phyloP scores from a whole-genome alignment of 1,284 basidiomycete species.

The Cystobasidium pallidum region DNA sequence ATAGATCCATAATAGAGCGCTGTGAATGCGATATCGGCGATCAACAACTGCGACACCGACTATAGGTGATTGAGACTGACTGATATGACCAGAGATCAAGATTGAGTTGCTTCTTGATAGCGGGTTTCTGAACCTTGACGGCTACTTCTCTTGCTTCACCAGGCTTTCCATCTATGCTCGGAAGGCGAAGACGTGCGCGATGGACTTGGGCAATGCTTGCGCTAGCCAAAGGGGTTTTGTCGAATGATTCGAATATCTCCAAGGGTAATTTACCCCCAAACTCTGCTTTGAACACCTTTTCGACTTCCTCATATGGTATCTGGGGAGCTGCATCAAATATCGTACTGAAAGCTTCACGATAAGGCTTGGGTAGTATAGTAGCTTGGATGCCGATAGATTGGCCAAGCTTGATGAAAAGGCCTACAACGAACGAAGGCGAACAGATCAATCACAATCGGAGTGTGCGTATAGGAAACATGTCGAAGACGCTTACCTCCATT shows the following conservation, averaged over 20 bases:
- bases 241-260: slow-evolving; percentile 76
- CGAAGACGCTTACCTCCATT: slow-evolving; percentile 68
- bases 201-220: slow-evolving; percentile 91
- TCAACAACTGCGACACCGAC: background rate
- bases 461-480: background rate
- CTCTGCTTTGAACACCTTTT: slow-evolving; percentile 71
- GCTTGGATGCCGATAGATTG: slow-evolving; percentile 75
- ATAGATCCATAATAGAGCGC: slow-evolving; percentile 54
- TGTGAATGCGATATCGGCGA: slow-evolving; percentile 42
- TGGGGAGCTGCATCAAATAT: slow-evolving; percentile 86
- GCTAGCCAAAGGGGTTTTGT: slow-evolving; percentile 72
- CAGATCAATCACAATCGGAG: too few relatives aligned
- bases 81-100: slow-evolving; percentile 56
- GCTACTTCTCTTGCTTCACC: slow-evolving; percentile 67
- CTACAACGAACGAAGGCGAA: slow-evolving; percentile 69
- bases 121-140: slow-evolving; percentile 89
- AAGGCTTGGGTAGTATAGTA: slow-evolving; percentile 72
- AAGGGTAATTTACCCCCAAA: slow-evolving; percentile 66
- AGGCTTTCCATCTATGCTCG: slow-evolving; percentile 54
- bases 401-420: slow-evolving; percentile 88
- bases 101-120: slow-evolving; percentile 78
- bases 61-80: slow-evolving; percentile 7
- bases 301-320: slow-evolving; percentile 71
- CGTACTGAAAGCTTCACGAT: slow-evolving; percentile 70
- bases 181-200: slow-evolving; percentile 67